These are phyloP conservation scores for Mentha longifolia DNA, from an alignment of 257 asterid genomes.

Conservation along the genomic window DNA sequence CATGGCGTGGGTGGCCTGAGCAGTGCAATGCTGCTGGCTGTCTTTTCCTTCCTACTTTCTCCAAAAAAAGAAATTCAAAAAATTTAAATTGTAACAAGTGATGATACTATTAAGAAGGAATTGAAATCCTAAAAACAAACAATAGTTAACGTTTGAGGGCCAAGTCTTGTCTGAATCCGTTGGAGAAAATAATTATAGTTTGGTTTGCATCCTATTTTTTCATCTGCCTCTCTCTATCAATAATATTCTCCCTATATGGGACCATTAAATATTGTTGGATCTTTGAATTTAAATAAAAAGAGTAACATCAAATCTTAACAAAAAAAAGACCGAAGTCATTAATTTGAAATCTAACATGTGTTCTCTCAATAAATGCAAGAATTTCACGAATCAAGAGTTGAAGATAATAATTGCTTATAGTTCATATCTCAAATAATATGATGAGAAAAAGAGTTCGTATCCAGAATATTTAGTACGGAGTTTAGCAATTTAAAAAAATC, in stretches of 20 bases:
- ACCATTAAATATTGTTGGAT: not conserved
- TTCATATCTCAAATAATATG: too few relatives aligned
- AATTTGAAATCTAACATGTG: not conserved
- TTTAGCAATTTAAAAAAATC: too few relatives aligned
- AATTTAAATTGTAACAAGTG: too few relatives aligned
- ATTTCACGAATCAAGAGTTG: too few relatives aligned
- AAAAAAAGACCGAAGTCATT: too few relatives aligned
- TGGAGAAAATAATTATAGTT: constrained; percentile 34
- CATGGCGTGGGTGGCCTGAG: not conserved
- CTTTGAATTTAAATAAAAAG: not conserved
- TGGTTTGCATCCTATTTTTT: constrained; percentile 16
- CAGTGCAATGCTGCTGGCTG: constrained; percentile 17
- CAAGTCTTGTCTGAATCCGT: constrained; percentile 46
- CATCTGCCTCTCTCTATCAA: not conserved
- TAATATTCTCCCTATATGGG: not conserved
- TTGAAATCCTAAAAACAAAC: not conserved
- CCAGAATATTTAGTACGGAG: too few relatives aligned
- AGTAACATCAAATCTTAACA: too few relatives aligned
- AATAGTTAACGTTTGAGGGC: constrained; percentile 42
- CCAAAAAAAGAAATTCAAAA: not conserved
- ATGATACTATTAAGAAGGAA: too few relatives aligned
- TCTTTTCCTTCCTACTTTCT: constrained; percentile 2
- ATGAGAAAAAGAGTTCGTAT: too few relatives aligned
- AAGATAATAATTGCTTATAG: too few relatives aligned
- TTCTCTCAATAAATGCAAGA: not conserved